Evolutionary conservation across 164 flowering plant species (phyloP), one percentile per base, ranked within the genome.

Genomic region (Akebia trifoliata): DNA sequence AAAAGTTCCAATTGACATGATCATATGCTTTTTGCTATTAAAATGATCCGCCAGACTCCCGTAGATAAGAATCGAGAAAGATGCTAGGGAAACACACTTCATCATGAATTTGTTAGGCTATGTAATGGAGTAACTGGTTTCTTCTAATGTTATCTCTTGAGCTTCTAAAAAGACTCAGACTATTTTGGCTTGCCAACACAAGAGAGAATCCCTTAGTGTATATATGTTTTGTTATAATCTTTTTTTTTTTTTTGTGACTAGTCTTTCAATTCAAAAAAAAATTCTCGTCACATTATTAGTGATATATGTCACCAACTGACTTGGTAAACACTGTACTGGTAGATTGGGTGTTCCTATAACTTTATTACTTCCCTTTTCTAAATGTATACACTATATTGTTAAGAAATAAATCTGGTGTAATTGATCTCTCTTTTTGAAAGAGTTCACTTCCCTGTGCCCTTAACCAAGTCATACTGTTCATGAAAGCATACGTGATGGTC

Each of bases 401-500:
- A 31, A 57, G 18, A 40, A 44, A 34, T 45, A 39, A 38, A 39
- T 6, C 44, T 25, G 40, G 26, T 5, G 7, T 24, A 29, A 5
- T 51, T 17, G 14, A 5, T 21, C 44, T 15, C 0, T n/a, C 20
- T 25, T 15, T 40, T 50, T 42, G 22, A 31, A 53, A 20, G 15
- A 25, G 25, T n/a, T 43, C n/a, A 38, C 18, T 54, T 28, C 1
- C 45, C 25, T 67, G 51, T 62, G 47, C 39, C 81, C 86, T 90
- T 87, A 74, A 83, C 79, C 24, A 21, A 64, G 18, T 34, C 18
- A 50, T 55, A 87, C 97, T 62, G 67, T 74, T 57, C 87, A 93
- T 68, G 74, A 74, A 39, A 69, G 69, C 50, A 70, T 93, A 24
- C 72, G 58, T 30, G 72, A 58, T 43, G 99, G 96, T 28, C 64